These are phyloP conservation scores for Ambrosia hybrid DNA, from an alignment of 140 eudicot species.

Conservation along the genomic window DNA sequence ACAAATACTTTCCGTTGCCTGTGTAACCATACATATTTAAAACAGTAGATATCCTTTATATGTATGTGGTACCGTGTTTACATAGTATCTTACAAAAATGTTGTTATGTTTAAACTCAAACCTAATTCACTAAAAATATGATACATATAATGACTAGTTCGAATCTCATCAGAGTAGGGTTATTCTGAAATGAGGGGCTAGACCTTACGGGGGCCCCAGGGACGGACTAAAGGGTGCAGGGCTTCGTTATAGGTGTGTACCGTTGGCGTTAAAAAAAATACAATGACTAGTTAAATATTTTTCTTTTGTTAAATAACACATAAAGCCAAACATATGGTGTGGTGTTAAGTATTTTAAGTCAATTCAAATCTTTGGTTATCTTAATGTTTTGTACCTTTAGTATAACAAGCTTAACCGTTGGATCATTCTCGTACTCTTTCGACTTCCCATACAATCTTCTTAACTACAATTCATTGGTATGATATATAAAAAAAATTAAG, in stretches of 20 bases:
- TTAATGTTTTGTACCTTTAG: constrained; percentile 38
- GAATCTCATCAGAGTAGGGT: too few species aligned
- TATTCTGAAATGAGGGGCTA: too few species aligned
- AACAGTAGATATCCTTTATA: too few species aligned
- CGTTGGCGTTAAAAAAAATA: too few species aligned
- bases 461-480: constrained; percentile 30
- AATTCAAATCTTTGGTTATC: not conserved
- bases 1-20: constrained; percentile 55
- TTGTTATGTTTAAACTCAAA: too few species aligned
- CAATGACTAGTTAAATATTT: not conserved
- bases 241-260: too few species aligned
- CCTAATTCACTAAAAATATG: not conserved
- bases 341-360: too few species aligned
- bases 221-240: too few species aligned
- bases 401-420: constrained; percentile 40
- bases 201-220: too few species aligned
- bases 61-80: too few species aligned
- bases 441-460: constrained; percentile 28
- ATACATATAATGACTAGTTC: not conserved
- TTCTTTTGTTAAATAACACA: not conserved
- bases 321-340: not conserved
- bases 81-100: too few species aligned
- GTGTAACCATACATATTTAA: not conserved
- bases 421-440: constrained; percentile 41
- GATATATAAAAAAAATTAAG: not conserved